A percentile compares a stretch with the other conserved stretches of the same genome.
These are phyloP conservation scores for Solanum clarkiae DNA, from an alignment of 257 asterid genomes.

Conservation along the genomic window DNA sequence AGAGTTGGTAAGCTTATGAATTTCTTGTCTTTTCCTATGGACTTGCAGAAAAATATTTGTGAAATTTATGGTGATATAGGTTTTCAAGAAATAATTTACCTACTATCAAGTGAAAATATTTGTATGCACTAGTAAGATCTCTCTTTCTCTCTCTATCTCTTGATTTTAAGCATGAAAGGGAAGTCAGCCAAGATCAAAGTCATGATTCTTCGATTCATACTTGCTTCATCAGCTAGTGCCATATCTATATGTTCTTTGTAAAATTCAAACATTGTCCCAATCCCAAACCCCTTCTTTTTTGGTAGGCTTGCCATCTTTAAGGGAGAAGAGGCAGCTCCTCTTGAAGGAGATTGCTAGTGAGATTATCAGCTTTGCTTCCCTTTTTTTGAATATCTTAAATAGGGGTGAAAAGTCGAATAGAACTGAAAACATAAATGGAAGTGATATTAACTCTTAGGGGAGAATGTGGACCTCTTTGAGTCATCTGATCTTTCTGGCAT, in stretches of 20 bases:
- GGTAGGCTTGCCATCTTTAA: not conserved
- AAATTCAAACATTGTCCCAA: not conserved
- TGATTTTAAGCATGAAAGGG: not conserved
- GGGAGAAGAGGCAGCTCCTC: not conserved
- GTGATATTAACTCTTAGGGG: too few relatives aligned
- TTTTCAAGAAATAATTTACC: too few relatives aligned
- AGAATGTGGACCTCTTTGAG: too few relatives aligned
- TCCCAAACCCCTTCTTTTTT: not conserved
- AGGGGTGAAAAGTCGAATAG: too few relatives aligned
- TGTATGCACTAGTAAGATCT: constrained; percentile 40
- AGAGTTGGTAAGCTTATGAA: too few relatives aligned
- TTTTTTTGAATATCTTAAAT: not conserved
- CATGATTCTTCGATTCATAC: not conserved
- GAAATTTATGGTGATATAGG: too few relatives aligned
- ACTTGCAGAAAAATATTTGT: too few relatives aligned
- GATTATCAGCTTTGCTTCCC: not conserved
- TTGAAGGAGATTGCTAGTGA: not conserved
- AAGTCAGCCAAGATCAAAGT: not conserved
- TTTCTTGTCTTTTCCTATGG: too few relatives aligned
- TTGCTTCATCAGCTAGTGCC: not conserved
- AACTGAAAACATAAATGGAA: too few relatives aligned
- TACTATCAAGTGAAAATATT: constrained; percentile 29
- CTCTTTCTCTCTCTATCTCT: not conserved
- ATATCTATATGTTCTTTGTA: not conserved
- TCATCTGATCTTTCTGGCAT: too few relatives aligned